phyloP scores from a whole-genome alignment of 177 flowering plant genomes.

The Telopea speciosissima region DNA sequence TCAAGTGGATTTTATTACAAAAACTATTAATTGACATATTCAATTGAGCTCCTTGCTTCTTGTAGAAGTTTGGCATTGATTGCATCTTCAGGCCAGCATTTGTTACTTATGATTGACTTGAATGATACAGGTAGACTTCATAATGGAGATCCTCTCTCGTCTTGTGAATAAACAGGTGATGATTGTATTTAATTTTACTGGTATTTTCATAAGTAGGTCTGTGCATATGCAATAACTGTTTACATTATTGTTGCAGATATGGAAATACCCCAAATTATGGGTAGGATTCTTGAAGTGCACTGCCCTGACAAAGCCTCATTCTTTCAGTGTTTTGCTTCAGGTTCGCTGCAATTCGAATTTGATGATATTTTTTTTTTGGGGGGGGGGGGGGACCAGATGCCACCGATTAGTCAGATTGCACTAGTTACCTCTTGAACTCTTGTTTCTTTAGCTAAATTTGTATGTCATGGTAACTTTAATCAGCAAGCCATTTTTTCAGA shows the following conservation, averaged over 20 bases:
- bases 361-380: neutral
- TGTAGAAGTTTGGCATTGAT: too few species aligned
- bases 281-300: slow-evolving; percentile 96
- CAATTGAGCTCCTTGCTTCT: neutral
- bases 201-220: slow-evolving; percentile 8
- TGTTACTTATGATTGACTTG: slow-evolving; percentile 4
- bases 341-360: slow-evolving; percentile 25
- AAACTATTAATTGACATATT: neutral
- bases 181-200: neutral
- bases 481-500: too few species aligned
- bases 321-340: slow-evolving; percentile 89
- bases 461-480: neutral
- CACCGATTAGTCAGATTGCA: neutral
- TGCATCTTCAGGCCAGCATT: neutral
- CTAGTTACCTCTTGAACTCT: neutral
- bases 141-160: slow-evolving; percentile 91
- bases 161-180: slow-evolving; percentile 91
- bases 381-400: neutral
- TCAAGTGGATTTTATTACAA: too few species aligned
- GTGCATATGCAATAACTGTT: slow-evolving; percentile 9
- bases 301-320: slow-evolving; percentile 74
- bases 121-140: slow-evolving; percentile 64
- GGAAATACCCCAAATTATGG: slow-evolving; percentile 97
- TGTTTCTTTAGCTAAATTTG: neutral
- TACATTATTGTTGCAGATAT: slow-evolving; percentile 53